Conservation (phyloP, 345 rosid species). For the Salix udensis region DNA sequence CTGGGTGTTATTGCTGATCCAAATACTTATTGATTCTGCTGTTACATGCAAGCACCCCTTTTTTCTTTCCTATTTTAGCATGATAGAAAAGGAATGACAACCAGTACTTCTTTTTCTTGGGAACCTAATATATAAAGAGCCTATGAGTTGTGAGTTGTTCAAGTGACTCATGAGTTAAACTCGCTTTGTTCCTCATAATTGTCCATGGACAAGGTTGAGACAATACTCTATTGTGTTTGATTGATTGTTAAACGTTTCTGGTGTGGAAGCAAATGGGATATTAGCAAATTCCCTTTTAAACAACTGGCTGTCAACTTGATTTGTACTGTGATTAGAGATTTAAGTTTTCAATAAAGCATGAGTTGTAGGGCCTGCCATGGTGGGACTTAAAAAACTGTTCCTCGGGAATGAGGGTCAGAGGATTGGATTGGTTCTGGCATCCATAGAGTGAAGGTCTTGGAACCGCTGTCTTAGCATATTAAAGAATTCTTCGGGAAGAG, state of each 20-base stretch:
- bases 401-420: not conserved
- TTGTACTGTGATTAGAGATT: slow-evolving; percentile 17
- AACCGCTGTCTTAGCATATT: slow-evolving; percentile 5
- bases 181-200: not conserved
- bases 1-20: not conserved
- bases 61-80: not conserved
- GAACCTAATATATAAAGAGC: not conserved
- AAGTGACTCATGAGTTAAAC: not conserved
- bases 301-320: slow-evolving; percentile 5
- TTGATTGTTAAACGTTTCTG: not conserved
- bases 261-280: slow-evolving; percentile 10
- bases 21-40: no score
- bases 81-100: not conserved
- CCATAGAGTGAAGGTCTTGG: not conserved
- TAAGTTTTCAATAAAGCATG: slow-evolving; percentile 19
- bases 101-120: not conserved
- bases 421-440: slow-evolving; percentile 19
- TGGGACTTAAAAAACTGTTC: slow-evolving; percentile 15
- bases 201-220: not conserved
- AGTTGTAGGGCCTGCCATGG: slow-evolving; percentile 23
- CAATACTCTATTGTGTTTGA: not conserved
- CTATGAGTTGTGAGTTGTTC: not conserved
- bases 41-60: not conserved
- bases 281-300: slow-evolving; percentile 5
- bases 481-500: slow-evolving; percentile 30